Evolutionary conservation across 1,139 yeast genomes (phyloP), one percentile per base, ranked within the genome.

Genomic region (Taiozyma onychis): DNA sequence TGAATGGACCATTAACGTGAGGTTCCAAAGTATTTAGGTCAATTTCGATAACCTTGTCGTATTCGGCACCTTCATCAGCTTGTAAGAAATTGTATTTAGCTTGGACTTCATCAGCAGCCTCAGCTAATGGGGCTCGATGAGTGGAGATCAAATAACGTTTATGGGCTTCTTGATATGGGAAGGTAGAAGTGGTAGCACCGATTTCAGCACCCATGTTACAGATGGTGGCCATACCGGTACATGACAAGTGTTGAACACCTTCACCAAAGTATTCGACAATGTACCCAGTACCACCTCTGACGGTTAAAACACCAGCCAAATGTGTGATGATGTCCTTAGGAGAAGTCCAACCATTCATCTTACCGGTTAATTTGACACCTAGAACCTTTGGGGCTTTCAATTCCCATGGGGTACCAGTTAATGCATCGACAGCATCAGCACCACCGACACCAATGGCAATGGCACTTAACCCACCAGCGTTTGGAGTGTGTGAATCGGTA

Each of bases 151-250:
- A 78, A 70, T 91, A 93, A 55, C 90, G 77, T 61, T 76, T 78
- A 74, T 88, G 96, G 43, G 96, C 89, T 50, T 84, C 85, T 66
- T 88, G 93, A 80, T 83, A 90, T 51, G 99, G 99, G 88, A 93
- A 93, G 49, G 91, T 80, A 11, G 97, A 90, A 41, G 99, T 93
- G 35, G 99, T 93, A 39, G 98, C 98, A 67, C 99, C 99, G 54
- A 93, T 88, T 72, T 93, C 99, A 50, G 99, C 99, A 66, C 99
- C 99, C 99, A 93, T 93, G 71, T 93, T 93, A 78, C 98, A 91
- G 64, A 93, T 91, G 52, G 99, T 93, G 48, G 96, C 99, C 99
- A 93, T 93, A 73, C 99, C 99, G 21, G 99, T 93, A 73, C 97
- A 89, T 34, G 95, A 85, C 56, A 93, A 77, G 39, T 84, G 71